Base-by-base conservation (phyloP, 495 filamentous ascomycete genomes). In the Aspergillus sclerotiicarbonarius region DNA sequence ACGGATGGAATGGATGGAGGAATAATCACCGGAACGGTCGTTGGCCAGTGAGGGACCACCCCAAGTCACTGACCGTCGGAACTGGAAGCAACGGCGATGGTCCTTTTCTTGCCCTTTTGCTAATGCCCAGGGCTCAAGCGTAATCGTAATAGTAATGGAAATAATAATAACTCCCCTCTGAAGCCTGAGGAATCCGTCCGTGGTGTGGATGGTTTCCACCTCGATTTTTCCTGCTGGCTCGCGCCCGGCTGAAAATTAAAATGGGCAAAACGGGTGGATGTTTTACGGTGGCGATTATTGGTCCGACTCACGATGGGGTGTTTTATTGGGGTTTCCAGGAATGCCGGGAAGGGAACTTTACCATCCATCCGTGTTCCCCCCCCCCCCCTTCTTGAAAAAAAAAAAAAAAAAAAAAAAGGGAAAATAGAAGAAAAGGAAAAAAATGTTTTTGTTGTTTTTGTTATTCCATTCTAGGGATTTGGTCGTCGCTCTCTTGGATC, bases 121-220 rank as follows among this genome's bases (percentile, higher is more conserved):
- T 5, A 25, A 25, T 25, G 2, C 25, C 25, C 25, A 62, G 50
- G 50, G 51, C 41, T n/a, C 55, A 44, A 45, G 57, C 39, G 62
- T 54, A 52, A 61, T 57, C 21, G 51, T 65, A 58, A 63, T 65
- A 62, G 57, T 58, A 67, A 62, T 37, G 35, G 50, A 44, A 61
- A 60, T 37, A 59, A 60, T 59, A 62, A 61, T 51, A 60, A 54
- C 33, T 62, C 54, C 37, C 31, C 39, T 50, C 59, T 60, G 60
- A 50, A 58, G 62, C 59, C 62, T 68, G 63, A 70, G 71, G 68
- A 66, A 73, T 68, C 64, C 54, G 43, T 46, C 50, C 46, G 43
- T 35, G 50, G 51, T 60, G 51, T 57, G 44, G 47, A 56, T 56
- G 53, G 48, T 49, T 46, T 60, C 56, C 59, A 66, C 56, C 58